Evolutionary conservation across 345 rosid genomes (phyloP).

Genomic region (Firmiana major): DNA sequence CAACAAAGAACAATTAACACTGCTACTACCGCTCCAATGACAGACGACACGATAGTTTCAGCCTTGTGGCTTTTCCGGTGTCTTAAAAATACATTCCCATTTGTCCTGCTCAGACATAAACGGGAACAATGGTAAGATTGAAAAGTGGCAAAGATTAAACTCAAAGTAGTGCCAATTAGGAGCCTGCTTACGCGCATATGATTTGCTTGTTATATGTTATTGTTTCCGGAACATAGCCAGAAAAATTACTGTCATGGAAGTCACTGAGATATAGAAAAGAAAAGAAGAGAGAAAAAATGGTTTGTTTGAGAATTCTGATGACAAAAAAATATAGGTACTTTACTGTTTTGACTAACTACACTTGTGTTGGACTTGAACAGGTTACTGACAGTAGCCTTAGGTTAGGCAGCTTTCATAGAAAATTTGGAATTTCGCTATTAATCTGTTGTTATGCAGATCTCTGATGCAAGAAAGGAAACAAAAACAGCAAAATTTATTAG

Average conservation of each 20-base stretch:
- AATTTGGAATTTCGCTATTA: neutral
- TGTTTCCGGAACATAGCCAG: neutral
- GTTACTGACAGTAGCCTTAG: neutral
- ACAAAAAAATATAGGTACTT: neutral
- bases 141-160: neutral
- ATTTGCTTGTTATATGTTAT: neutral
- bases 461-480: neutral
- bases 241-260: neutral
- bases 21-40: neutral
- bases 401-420: constrained; percentile 3
- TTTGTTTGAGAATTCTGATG: neutral
- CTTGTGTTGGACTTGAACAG: neutral
- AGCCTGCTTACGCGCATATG: neutral
- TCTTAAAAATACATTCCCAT: neutral
- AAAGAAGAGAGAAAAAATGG: neutral
- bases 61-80: neutral
- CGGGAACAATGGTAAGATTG: neutral
- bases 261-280: neutral
- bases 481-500: neutral
- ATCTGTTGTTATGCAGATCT: neutral
- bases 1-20: neutral
- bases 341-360: neutral
- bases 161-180: neutral
- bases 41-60: neutral
- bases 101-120: neutral